A percentile compares a stretch with the other conserved stretches of the same genome.
Evolutionary conservation across 1,284 basidiomycete species (phyloP).

Genomic region (Moesziomyces sp.): DNA sequence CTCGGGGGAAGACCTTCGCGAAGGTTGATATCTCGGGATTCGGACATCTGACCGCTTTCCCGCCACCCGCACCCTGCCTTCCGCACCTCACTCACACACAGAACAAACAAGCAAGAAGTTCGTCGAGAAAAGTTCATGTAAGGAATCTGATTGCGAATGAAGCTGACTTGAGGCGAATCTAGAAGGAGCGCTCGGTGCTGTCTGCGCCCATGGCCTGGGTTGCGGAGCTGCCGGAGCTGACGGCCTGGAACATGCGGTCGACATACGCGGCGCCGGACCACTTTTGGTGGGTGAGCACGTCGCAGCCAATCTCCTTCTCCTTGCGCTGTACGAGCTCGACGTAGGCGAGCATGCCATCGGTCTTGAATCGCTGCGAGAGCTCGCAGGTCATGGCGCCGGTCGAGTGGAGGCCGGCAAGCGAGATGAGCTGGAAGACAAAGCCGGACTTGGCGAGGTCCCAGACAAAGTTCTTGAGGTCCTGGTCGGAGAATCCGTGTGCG

Average conservation of each 20-base stretch:
- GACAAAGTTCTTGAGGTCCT: slow-evolving; percentile 66
- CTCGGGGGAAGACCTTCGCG: background rate
- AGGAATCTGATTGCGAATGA: too few relatives aligned
- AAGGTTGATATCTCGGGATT: background rate
- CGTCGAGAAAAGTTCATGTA: background rate
- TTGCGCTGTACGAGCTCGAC: slow-evolving; percentile 65
- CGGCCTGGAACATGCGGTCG: slow-evolving; percentile 65
- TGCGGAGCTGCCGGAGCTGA: slow-evolving; percentile 59
- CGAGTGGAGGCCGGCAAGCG: slow-evolving; percentile 65
- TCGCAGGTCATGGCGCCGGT: slow-evolving; percentile 61
- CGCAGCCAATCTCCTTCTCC: slow-evolving; percentile 65
- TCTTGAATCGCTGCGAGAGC: slow-evolving; percentile 73
- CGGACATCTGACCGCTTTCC: background rate
- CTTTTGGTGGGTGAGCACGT: slow-evolving; percentile 66
- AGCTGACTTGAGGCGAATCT: background rate
- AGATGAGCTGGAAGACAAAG: slow-evolving; percentile 67
- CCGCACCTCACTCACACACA: background rate
- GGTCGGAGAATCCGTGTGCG: slow-evolving; percentile 81
- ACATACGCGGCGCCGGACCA: slow-evolving; percentile 65
- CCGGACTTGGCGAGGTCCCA: slow-evolving; percentile 65
- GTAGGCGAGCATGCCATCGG: slow-evolving; percentile 68
- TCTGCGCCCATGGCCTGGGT: slow-evolving; percentile 64
- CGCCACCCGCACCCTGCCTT: too few relatives aligned
- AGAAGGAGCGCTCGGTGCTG: slow-evolving; percentile 57
- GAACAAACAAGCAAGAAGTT: background rate